Evolutionary conservation across 305 asterid genomes (phyloP).

Genomic region (Solanum hybrid): DNA sequence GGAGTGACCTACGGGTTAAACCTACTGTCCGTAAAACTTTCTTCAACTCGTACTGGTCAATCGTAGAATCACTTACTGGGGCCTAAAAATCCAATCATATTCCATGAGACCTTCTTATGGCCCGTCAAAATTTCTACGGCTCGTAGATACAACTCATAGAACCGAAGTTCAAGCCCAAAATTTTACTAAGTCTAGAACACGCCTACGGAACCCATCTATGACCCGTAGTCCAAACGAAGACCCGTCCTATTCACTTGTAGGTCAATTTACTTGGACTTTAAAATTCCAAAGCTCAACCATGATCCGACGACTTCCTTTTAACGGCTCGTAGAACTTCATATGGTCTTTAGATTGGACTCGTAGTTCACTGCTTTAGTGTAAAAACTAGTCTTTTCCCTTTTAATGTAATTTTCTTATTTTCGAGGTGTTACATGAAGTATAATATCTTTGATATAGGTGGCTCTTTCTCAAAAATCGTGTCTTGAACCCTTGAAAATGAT

Average conservation of each 20-base stretch:
- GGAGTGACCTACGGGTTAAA: background rate
- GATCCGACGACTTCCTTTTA: background rate
- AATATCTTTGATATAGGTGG: background rate
- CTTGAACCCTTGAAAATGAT: background rate
- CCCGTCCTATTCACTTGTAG: background rate
- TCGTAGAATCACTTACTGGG: background rate
- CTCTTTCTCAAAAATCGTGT: background rate
- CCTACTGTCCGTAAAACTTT: background rate
- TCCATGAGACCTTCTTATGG: background rate
- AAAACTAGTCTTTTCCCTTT: background rate
- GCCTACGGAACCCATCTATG: background rate
- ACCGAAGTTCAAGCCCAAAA: background rate
- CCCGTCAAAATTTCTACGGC: background rate
- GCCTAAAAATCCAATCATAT: background rate
- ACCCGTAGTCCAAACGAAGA: background rate
- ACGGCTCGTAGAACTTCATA: background rate
- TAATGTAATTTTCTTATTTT: too few species aligned
- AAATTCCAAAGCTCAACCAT: background rate
- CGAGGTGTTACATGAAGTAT: background rate
- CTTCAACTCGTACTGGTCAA: background rate
- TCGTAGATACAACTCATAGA: background rate
- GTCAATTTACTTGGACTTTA: background rate
- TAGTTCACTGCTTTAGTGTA: background rate
- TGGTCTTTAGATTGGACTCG: background rate
- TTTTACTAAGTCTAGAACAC: background rate